Base-by-base conservation (phyloP, 2,329 filamentous ascomycete genomes). In the Berkeleyomyces rouxiae region DNA sequence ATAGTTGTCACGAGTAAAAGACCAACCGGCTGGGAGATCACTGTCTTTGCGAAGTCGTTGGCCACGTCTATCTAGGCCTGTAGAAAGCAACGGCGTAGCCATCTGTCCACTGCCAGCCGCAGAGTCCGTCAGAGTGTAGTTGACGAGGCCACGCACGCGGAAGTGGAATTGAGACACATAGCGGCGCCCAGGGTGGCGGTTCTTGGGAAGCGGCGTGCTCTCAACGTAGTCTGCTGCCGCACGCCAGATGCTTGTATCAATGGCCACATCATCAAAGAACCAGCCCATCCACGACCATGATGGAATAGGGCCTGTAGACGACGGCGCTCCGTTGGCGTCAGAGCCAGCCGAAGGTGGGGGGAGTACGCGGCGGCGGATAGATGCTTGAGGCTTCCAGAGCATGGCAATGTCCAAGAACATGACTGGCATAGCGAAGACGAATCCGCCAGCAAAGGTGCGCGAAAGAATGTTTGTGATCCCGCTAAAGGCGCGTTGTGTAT, bases 271-370 rank as follows among this genome's bases (percentile, higher is more conserved):
- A 63, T 77, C 75, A 62, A 75, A 76, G 72, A 74, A 76, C 75
- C 75, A 77, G 31, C 75, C 75, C 72, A 77, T 74, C 75, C 75
- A 77, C 39, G 74, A 75, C 75, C 75, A 77, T 3, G 74, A 75
- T 0, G 75, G 75, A 4, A 77, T 68, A 58, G 73, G 74, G 2
- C 74, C 63, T 4, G 63, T 44, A 42, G 59, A 59, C 11, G 55
- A 55, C 61, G 74, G 74, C 1, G 74, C 63, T 3, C 59, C 63
- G 6, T 31, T 46, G 1, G 46, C 23, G 33, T 59, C 59, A 9
- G 49, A 36, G 2, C 59, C 63, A 10, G 23, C 4, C 3, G 63
- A 64, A 3, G 64, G 61, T n/a, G 65, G 61, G 11, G 58, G 59
- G 43, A 66, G 61, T 4, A 62, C 53, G 37, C 64, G 63, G 16